Conservation (phyloP, 257 asterid species). For the Ajuga chamaepitys region DNA sequence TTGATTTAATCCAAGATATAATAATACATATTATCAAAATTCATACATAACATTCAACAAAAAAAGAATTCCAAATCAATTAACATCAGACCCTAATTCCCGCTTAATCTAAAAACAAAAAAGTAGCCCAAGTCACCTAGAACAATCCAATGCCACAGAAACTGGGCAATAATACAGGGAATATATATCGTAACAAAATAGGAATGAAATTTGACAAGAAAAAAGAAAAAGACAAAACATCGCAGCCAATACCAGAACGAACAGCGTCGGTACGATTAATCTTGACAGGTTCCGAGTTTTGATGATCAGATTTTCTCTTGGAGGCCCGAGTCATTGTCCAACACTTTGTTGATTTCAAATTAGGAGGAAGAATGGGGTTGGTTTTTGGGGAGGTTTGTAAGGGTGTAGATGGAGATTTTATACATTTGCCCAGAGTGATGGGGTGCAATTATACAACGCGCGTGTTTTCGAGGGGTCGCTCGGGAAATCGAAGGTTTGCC, state of each 20-base stretch:
- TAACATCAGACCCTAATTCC: background rate
- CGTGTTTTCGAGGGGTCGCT: slow-evolving; percentile 15
- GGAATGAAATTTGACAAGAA: background rate
- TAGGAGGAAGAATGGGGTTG: background rate
- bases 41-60: slow-evolving; percentile 3
- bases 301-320: slow-evolving; percentile 61
- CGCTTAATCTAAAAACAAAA: slow-evolving; percentile 4
- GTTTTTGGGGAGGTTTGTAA: slow-evolving; percentile 21
- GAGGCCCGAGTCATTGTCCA: slow-evolving; percentile 54
- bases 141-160: background rate
- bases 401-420: slow-evolving; percentile 11
- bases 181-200: background rate
- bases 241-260: slow-evolving; percentile 39
- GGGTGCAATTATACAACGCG: slow-evolving; percentile 4
- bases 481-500: background rate
- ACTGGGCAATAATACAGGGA: background rate
- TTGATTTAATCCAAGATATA: background rate
- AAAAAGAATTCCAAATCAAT: background rate
- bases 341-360: background rate
- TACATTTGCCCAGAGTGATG: slow-evolving; percentile 8
- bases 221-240: background rate
- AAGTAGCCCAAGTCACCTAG: slow-evolving; percentile 11
- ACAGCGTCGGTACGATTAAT: slow-evolving; percentile 36
- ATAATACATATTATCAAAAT: background rate
- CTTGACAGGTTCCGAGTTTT: slow-evolving; percentile 38